Percentiles rank a stretch among this genome's conserved stretches.
Conservation (phyloP, 371 early-diverging fungal genomes). For the Apophysomyces sp. region DNA sequence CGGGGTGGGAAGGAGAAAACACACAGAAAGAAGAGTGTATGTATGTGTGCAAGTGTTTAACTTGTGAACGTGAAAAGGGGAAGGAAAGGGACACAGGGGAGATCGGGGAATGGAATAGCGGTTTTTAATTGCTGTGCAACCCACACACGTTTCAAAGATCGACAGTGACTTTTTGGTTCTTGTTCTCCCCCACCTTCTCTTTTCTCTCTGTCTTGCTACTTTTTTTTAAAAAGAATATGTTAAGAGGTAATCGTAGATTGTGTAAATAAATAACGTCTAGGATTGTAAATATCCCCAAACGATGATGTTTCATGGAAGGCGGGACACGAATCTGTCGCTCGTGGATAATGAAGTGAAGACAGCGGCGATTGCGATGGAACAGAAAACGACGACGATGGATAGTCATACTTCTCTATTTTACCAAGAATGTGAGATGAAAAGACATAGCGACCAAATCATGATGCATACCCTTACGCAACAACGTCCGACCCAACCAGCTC, state of each 20-base stretch:
- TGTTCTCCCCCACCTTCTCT: too few species aligned
- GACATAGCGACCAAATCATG: neutral
- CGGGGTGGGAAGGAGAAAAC: conserved; percentile 6
- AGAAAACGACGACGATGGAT: too few species aligned
- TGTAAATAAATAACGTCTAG: neutral
- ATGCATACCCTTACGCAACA: neutral
- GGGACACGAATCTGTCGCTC: neutral
- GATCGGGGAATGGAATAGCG: conserved; percentile 3
- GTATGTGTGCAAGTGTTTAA: neutral
- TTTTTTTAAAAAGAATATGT: neutral
- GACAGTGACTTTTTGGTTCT: neutral
- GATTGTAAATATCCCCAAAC: neutral
- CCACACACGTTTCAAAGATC: neutral
- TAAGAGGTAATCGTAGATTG: neutral
- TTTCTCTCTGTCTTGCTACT: neutral
- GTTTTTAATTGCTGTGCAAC: conserved; percentile 3
- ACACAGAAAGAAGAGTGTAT: neutral
- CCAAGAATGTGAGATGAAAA: neutral
- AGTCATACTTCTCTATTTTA: neutral
- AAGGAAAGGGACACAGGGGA: neutral
- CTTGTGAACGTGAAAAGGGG: neutral
- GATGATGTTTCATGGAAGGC: neutral
- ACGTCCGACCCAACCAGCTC: neutral
- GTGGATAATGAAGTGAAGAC: neutral
- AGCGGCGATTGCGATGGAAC: neutral